Evolutionary conservation across 208 protist species (phyloP), one percentile per base, ranked within the genome.

Genomic region (Tritrichomonas foetus): DNA sequence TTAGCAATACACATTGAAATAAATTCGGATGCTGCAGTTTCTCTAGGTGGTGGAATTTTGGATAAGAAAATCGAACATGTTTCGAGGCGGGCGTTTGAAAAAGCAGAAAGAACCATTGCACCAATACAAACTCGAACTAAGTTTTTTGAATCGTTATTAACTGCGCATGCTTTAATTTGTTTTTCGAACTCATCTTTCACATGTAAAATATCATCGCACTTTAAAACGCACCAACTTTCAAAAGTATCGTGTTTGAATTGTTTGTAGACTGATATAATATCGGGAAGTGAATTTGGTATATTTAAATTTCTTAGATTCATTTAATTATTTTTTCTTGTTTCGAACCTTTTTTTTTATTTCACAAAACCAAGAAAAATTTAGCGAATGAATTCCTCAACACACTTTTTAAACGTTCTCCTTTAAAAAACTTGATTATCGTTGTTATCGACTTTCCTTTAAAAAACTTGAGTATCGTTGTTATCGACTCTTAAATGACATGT

Each of bases 191-290:
- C 47, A 27, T 33, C 9, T 89, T 89, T 89, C 57, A 33, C n/a
- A 27, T 47, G 33, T 5, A 53, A 27, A 1, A 16, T 5, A 41
- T 89, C 78, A 39, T 53, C 41, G 16, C 41, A 89, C 9, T 44
- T 25, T 39, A 89, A 57, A 57, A 89, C 78, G n/a, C 78, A 89
- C 78, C 78, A 89, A 89, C 39, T 89, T 57, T 89, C 78, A 89
- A 89, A 89, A 39, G 13, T 33, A 11, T 57, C 39, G 11, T 16
- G 27, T 20, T 89, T 89, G 20, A 33, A 9, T n/a, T 89, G n/a
- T 47, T 89, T 89, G 39, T 89, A 89, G 13, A 89, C 78, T n/a
- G 1, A 8, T 27, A 27, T 89, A 16, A 89, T 89, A 16, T 53
- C 47, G 2, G 41, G 25, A 33, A 49, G 47, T 57, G 78, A 44